Evolutionary conservation across 306 rosid species (phyloP).

Genomic region (Notholithocarpus densiflorus): DNA sequence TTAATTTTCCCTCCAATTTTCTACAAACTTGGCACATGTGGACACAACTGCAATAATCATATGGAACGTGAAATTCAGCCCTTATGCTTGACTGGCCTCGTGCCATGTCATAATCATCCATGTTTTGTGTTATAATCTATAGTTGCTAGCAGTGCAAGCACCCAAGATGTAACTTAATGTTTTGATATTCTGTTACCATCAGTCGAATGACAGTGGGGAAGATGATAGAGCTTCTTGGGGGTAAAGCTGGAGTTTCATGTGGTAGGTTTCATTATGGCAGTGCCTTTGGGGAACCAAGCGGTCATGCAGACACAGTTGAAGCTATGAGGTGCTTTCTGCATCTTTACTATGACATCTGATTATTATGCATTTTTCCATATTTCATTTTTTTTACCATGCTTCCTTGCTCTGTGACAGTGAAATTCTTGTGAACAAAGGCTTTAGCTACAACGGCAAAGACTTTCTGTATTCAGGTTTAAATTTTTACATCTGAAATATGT

Average conservation of each 20-base stretch:
- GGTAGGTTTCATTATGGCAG: slow-evolving; percentile 95
- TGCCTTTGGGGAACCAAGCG: slow-evolving; percentile 97
- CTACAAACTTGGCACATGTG: too few species aligned
- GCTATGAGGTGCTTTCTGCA: slow-evolving; percentile 60
- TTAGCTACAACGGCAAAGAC: slow-evolving; percentile 88
- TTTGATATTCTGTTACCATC: slow-evolving; percentile 25
- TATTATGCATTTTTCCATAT: slow-evolving; percentile 7
- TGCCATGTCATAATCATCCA: too few species aligned
- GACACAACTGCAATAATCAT: too few species aligned
- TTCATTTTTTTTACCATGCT: slow-evolving; percentile 12
- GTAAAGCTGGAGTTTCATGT: slow-evolving; percentile 96
- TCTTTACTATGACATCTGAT: slow-evolving; percentile 3
- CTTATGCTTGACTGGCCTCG: too few species aligned
- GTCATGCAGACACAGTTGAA: slow-evolving; percentile 98
- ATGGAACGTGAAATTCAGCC: too few species aligned
- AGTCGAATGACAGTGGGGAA: slow-evolving; percentile 99
- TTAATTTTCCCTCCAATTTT: too few species aligned
- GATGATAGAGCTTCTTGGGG: slow-evolving; percentile 98
- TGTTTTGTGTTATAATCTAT: background rate
- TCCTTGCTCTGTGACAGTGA: slow-evolving; percentile 50
- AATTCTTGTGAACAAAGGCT: slow-evolving; percentile 78
- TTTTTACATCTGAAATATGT: background rate
- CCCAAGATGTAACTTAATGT: slow-evolving; percentile 1
- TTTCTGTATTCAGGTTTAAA: slow-evolving; percentile 77
- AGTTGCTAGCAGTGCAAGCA: background rate